Evolutionary conservation across 1,284 basidiomycete genomes (phyloP).

Genomic region (Agroathelia rolfsii): DNA sequence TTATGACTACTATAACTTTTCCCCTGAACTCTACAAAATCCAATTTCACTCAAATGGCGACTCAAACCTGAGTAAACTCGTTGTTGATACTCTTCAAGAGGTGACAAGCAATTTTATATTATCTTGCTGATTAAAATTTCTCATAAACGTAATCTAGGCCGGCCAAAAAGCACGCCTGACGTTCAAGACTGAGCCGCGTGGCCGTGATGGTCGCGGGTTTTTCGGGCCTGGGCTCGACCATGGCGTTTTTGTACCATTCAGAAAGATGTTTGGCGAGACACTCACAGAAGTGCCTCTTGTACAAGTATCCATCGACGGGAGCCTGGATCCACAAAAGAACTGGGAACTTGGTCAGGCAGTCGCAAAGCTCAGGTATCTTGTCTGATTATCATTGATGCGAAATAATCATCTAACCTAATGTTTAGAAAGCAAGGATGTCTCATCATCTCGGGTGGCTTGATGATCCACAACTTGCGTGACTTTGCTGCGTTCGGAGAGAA

Average conservation of each 20-base stretch:
- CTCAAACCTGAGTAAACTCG: constrained; percentile 38
- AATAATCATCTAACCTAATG: constrained; percentile 7
- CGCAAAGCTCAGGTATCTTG: constrained; percentile 37
- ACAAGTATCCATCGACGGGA: constrained; percentile 60
- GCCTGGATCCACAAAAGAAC: constrained; percentile 48
- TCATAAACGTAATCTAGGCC: constrained; percentile 26
- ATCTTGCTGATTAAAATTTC: constrained; percentile 1
- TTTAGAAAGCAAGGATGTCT: constrained; percentile 52
- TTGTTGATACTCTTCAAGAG: constrained; percentile 51
- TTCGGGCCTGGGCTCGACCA: constrained; percentile 55
- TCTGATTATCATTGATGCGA: constrained; percentile 3
- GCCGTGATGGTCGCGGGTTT: constrained; percentile 60
- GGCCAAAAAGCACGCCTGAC: constrained; percentile 46
- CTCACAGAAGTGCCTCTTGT: constrained; percentile 53
- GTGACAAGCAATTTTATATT: constrained; percentile 22
- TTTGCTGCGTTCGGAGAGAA: constrained; percentile 39
- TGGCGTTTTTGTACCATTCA: constrained; percentile 70
- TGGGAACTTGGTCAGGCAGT: constrained; percentile 60
- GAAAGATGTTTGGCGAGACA: constrained; percentile 63
- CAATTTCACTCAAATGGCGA: constrained; percentile 62
- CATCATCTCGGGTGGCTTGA: constrained; percentile 61
- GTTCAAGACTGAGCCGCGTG: constrained; percentile 41
- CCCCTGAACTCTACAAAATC: constrained; percentile 44
- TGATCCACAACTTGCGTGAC: constrained; percentile 59
- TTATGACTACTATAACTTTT: constrained; percentile 68